Evolutionary conservation across 306 rosid genomes (phyloP).

Genomic region (Cicer bijugum): DNA sequence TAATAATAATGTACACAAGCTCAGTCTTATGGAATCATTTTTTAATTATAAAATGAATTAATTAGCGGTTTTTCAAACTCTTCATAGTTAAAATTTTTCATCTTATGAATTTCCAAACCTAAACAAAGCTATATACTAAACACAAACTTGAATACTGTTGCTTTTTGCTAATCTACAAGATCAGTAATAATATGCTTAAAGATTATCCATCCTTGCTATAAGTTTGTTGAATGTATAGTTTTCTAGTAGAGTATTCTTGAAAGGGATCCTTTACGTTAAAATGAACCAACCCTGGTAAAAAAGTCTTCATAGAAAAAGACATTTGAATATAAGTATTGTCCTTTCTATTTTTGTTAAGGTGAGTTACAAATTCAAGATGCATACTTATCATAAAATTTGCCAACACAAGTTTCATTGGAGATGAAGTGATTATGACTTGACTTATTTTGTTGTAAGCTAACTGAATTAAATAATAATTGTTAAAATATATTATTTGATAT

Average conservation of each 20-base stretch:
- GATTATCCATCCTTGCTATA: neutral
- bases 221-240: neutral
- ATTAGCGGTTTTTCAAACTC: neutral
- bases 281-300: neutral
- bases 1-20: neutral
- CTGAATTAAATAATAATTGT: conserved; percentile 23
- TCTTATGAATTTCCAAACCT: neutral
- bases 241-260: neutral
- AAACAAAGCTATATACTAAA: neutral
- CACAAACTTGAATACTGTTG: neutral
- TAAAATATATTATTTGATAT: conserved; percentile 9
- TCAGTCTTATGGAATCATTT: neutral
- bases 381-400: neutral
- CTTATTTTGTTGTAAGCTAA: conserved; percentile 30
- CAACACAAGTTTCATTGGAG: conserved; percentile 1
- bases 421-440: conserved; percentile 37
- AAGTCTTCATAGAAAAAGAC: conserved; percentile 5
- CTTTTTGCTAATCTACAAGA: neutral
- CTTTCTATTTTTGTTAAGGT: neutral
- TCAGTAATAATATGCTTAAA: conserved; percentile 10
- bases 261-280: neutral
- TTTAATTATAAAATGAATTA: neutral
- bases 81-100: neutral
- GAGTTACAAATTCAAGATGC: neutral
- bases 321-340: neutral